A percentile compares a stretch with the other conserved stretches of the same genome.
Evolutionary conservation across 2,329 filamentous ascomycete genomes (phyloP).

Genomic region (Hymenoscyphus albidus): DNA sequence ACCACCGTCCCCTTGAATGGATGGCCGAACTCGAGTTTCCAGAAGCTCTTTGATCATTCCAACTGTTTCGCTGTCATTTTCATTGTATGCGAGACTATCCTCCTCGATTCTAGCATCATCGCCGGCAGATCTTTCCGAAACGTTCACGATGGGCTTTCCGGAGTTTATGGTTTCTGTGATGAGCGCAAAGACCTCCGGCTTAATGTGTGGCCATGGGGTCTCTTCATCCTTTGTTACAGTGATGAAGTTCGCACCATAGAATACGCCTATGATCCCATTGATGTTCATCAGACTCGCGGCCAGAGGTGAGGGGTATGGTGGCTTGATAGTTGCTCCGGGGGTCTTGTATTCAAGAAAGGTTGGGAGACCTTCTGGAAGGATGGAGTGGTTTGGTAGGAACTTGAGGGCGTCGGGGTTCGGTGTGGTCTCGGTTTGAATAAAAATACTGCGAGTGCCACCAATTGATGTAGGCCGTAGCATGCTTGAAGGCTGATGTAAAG

Average conservation of each 20-base stretch:
- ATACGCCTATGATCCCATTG: constrained; percentile 90
- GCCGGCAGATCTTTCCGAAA: constrained; percentile 57
- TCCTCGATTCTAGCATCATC: constrained; percentile 44
- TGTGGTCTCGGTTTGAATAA: constrained; percentile 94
- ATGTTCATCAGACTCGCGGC: constrained; percentile 88
- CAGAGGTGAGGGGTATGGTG: constrained; percentile 85
- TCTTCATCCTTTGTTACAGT: constrained; percentile 89
- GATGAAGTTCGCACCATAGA: constrained; percentile 94
- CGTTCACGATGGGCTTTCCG: constrained; percentile 76
- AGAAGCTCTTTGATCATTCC: constrained; percentile 98
- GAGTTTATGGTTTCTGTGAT: constrained; percentile 90
- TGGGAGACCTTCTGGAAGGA: constrained; percentile 72
- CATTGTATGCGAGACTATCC: constrained; percentile 77
- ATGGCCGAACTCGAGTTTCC: constrained; percentile 89
- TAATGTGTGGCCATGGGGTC: constrained; percentile 90
- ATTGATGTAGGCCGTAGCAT: constrained; percentile 38
- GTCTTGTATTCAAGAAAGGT: constrained; percentile 89
- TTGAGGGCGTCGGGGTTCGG: constrained; percentile 96
- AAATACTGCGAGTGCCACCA: constrained; percentile 67
- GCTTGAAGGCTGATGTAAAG: constrained; percentile 39
- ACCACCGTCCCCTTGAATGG: constrained; percentile 95
- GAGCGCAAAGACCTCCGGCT: constrained; percentile 89
- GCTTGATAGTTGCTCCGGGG: constrained; percentile 80
- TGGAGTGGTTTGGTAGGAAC: constrained; percentile 85
- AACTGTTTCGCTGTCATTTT: constrained; percentile 89